Evolutionary conservation across 331 rosid species (phyloP).

Genomic region (Rhamnella rubrinervis): DNA sequence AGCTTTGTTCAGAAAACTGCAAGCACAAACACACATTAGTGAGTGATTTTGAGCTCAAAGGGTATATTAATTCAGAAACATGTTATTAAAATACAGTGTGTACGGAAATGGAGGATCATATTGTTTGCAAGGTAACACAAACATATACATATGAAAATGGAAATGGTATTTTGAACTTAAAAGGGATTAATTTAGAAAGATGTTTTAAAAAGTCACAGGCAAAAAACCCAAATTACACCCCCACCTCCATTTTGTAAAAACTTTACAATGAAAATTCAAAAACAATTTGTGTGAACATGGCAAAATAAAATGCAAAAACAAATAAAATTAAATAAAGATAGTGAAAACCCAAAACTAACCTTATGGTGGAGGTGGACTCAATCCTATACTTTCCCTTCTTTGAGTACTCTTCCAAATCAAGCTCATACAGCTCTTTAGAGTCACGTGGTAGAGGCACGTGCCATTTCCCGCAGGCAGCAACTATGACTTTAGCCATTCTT

Average conservation of each 20-base stretch:
- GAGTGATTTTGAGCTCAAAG: too few species aligned
- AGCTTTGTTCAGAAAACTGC: constrained; percentile 48
- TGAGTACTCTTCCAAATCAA: constrained; percentile 29
- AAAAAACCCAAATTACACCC: too few species aligned
- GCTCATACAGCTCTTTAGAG: constrained; percentile 42
- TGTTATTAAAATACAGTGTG: not conserved
- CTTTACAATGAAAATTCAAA: too few species aligned
- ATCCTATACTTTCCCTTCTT: constrained; percentile 38
- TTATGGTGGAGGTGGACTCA: constrained; percentile 42
- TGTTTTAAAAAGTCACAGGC: too few species aligned
- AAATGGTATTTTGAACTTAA: too few species aligned
- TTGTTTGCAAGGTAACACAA: too few species aligned
- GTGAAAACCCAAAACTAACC: constrained; percentile 21
- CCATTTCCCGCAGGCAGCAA: constrained; percentile 40
- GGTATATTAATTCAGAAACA: not conserved
- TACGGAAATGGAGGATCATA: too few species aligned
- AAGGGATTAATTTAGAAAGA: too few species aligned
- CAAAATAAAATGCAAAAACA: too few species aligned
- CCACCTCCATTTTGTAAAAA: too few species aligned
- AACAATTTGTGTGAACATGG: not conserved
- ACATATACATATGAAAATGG: too few species aligned
- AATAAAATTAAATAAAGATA: too few species aligned
- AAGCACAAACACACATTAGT: not conserved
- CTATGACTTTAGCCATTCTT: constrained; percentile 46
- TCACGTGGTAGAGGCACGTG: constrained; percentile 37